Evolutionary conservation across 2,329 filamentous ascomycete genomes (phyloP), one percentile per base, ranked within the genome.

Genomic region (Aureobasidium leucospermi): DNA sequence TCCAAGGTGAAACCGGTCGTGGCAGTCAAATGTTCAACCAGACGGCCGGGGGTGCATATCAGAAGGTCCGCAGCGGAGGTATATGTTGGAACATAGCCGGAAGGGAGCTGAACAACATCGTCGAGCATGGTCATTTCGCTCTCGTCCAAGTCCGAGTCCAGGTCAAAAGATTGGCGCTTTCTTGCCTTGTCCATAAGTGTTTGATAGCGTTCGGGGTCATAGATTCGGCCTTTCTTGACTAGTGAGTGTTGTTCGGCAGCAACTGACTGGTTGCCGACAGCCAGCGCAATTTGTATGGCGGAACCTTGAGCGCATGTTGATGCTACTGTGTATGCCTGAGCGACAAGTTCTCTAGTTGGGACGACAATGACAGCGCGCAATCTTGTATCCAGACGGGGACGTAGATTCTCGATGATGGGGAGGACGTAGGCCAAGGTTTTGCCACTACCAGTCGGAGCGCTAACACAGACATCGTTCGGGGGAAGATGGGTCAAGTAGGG

Each of bases 381-480:
- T 19, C 56, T 56, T 16, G 53, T 58, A 5, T 60, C 60, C 11
- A 60, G 46, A 7, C 58, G 47, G 16, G 56, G 46, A 6, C 60
- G 52, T 51, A 99, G 77, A 53, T 87, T 85, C 47, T 90, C 84
- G 4, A 96, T 81, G 61, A 99, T 85, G 0, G 94, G 94, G 2
- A 99, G 76, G 0, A 93, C 84, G 68, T 99, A 99, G 0, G 93
- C 88, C 15, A 99, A 74, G 0, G 94, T 99, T 71, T 99, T 99
- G 60, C 94, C 94, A 0, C 94, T 97, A 8, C 94, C 94, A 0
- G 94, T 99, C 1, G 93, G 89, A 0, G 95, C 94, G 7, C 91
- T 94, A 2, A 99, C 86, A 46, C 96, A 87, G 4, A 99, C 74
- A 71, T 99, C 94, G 5, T 90, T 88, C 1, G 82, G 75, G 38